phyloP scores from a whole-genome alignment of 1,139 yeast species.

The Yamadazyma trypodendri region DNA sequence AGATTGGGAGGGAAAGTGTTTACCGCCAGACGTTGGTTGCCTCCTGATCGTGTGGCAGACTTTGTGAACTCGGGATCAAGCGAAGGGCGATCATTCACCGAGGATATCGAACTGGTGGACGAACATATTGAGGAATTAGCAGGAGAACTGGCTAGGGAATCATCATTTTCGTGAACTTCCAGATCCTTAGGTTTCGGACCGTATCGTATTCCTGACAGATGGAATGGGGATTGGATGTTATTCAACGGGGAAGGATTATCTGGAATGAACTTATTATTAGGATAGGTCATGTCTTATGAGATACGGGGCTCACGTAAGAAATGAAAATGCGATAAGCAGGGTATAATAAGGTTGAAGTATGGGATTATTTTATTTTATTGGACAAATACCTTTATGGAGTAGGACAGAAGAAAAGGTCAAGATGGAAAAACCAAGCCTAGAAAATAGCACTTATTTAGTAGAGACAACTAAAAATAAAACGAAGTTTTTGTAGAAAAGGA shows the following conservation, averaged over 20 bases:
- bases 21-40: too few species aligned
- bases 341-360: too few species aligned
- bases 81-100: not conserved
- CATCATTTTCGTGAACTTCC: not conserved
- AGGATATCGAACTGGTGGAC: not conserved
- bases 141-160: constrained; percentile 1
- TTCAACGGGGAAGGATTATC: constrained; percentile 24
- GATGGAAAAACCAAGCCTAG: too few species aligned
- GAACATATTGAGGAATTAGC: not conserved
- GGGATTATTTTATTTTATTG: too few species aligned
- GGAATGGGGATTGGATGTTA: not conserved
- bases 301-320: too few species aligned
- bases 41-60: too few species aligned
- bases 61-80: not conserved
- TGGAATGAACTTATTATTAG: constrained; percentile 19
- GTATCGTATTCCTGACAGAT: constrained; percentile 4
- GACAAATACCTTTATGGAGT: too few species aligned
- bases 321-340: too few species aligned
- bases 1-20: not conserved
- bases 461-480: too few species aligned
- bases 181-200: not conserved
- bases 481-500: too few species aligned
- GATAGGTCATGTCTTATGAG: constrained; percentile 4
- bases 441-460: too few species aligned
- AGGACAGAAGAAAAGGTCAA: too few species aligned